Evolutionary conservation across 164 flowering plant genomes (phyloP).

Genomic region (Akebia trifoliata): DNA sequence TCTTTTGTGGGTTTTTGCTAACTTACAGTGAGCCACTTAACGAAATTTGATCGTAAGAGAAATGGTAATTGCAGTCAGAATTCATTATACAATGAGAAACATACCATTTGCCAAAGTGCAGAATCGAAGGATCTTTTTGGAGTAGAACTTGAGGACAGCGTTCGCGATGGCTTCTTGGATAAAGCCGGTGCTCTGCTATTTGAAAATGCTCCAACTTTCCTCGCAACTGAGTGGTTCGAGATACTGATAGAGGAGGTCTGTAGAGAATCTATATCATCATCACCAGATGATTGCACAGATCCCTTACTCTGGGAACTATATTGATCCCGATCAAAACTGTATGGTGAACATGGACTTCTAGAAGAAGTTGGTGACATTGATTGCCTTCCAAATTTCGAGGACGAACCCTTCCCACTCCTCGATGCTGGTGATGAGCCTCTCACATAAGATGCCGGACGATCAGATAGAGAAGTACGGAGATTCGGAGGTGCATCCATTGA

Average conservation of each 20-base stretch:
- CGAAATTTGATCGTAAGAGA: slow-evolving; percentile 2
- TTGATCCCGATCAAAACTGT: slow-evolving; percentile 67
- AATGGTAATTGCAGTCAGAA: too few relatives aligned
- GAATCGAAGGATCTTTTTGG: slow-evolving; percentile 85
- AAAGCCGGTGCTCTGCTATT: slow-evolving; percentile 41
- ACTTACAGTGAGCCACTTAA: background rate
- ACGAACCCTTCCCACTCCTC: slow-evolving; percentile 56
- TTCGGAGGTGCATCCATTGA: slow-evolving; percentile 89
- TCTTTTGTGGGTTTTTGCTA: background rate
- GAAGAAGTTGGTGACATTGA: slow-evolving; percentile 92
- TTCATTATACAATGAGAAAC: too few relatives aligned
- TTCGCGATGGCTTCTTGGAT: slow-evolving; percentile 52
- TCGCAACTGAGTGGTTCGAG: slow-evolving; percentile 34
- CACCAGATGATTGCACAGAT: slow-evolving; percentile 82
- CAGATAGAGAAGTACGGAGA: slow-evolving; percentile 88
- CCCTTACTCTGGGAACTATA: slow-evolving; percentile 75
- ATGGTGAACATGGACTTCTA: slow-evolving; percentile 71
- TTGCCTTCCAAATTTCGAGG: slow-evolving; percentile 47
- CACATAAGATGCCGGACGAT: slow-evolving; percentile 79
- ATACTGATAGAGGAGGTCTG: slow-evolving; percentile 48
- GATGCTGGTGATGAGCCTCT: slow-evolving; percentile 97
- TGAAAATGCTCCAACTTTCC: slow-evolving; percentile 40
- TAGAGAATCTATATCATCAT: slow-evolving; percentile 80
- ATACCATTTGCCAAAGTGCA: slow-evolving; percentile 81
- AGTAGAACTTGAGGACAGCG: slow-evolving; percentile 58